Base-by-base conservation (phyloP, 177 flowering plant genomes). In the Vitis hybrid region DNA sequence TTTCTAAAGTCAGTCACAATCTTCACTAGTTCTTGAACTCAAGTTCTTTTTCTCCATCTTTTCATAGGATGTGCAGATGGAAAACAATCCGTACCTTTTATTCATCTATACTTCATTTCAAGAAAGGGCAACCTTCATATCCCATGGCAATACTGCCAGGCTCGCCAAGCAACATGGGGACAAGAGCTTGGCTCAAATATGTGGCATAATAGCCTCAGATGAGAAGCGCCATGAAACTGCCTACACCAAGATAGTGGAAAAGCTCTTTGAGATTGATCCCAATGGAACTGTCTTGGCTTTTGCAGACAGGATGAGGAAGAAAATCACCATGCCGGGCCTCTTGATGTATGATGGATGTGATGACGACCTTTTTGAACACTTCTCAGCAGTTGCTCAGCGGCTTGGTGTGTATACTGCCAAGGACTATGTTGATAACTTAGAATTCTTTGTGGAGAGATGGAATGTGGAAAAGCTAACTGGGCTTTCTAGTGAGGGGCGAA, bases 201-300 rank as follows among this genome's bases (percentile, higher is more conserved):
- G 79, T 50, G 76, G 79, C 13, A 72, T 56, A 27, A 77, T 77
- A 51, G 79, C 79, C 0, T 17, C 79, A 1, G 76, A 77, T 30
- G 79, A 77, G 73, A 72, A 69, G 67, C 79, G 79, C 67, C 79
- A 77, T 50, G 79, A 77, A 51, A 65, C 50, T 35, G 77, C 77
- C 67, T 74, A 74, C 51, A 56, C 73, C 56, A 66, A 66, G 57
- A 66, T 75, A 11, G 73, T 69, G 12, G 70, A 64, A 51, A 77
- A 72, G 59, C 76, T 77, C 30, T 69, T 68, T 14, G 79, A 72
- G 70, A 21, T 77, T 19, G 79, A 77, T 56, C 79, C 79, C 4
- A 35, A 72, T 59, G 79, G 65, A 40, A 69, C 75, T 3, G 65
- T 77, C 30, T 1, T 72, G 48, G 76, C 76, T 9, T 68, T 77